Evolutionary conservation across 371 early-diverging fungal genomes (phyloP).

Genomic region (Parasitella parasitica): DNA sequence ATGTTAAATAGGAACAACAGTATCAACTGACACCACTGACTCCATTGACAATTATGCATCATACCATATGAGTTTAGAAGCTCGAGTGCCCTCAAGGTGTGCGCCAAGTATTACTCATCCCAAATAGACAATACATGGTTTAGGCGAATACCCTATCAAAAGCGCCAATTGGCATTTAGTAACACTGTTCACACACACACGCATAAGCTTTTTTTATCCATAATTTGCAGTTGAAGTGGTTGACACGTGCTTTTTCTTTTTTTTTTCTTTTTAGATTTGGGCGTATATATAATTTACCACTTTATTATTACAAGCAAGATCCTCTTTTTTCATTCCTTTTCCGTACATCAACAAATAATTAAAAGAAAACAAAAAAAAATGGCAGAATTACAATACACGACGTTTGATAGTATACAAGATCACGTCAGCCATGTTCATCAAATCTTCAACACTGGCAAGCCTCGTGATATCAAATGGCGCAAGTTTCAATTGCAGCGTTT

Average conservation of each 20-base stretch:
- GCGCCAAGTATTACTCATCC: too few species aligned
- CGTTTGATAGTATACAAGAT: conserved; percentile 43
- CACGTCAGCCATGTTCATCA: conserved; percentile 33
- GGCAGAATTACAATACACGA: conserved; percentile 14
- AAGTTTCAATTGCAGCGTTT: conserved; percentile 70
- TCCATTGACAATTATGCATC: too few species aligned
- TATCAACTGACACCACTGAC: too few species aligned
- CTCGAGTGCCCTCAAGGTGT: too few species aligned
- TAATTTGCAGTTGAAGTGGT: not conserved
- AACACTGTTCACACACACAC: too few species aligned
- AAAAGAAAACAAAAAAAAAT: not conserved
- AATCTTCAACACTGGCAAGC: conserved; percentile 38
- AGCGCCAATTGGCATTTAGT: too few species aligned
- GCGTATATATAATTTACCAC: not conserved
- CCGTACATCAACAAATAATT: not conserved
- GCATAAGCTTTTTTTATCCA: not conserved
- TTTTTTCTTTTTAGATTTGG: too few species aligned
- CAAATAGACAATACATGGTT: too few species aligned
- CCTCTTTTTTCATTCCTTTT: not conserved
- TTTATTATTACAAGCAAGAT: not conserved
- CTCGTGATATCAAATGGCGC: conserved; percentile 59
- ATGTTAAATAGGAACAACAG: too few species aligned
- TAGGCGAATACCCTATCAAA: too few species aligned
- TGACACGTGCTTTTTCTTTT: not conserved
- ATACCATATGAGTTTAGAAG: too few species aligned